phyloP scores from a whole-genome alignment of 2,329 filamentous ascomycete species.

The Talaromyces marneffei region DNA sequence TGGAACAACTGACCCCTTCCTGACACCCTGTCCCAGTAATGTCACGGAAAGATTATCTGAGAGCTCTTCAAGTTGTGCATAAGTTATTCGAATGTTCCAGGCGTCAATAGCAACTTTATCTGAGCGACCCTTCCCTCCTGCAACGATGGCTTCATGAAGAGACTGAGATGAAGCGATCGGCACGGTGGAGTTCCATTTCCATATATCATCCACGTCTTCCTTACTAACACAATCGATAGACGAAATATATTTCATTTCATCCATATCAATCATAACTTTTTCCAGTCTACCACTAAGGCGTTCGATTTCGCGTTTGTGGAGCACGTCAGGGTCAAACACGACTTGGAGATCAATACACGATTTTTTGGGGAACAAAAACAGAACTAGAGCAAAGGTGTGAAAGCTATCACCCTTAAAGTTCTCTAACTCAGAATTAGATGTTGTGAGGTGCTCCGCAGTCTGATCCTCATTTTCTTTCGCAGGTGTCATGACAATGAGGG shows the following conservation, averaged over 20 bases:
- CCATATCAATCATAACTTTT: background rate
- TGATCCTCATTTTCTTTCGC: background rate
- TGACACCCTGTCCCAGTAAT: background rate
- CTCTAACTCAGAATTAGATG: background rate
- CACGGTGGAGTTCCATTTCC: background rate
- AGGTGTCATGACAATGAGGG: background rate
- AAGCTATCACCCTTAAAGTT: background rate
- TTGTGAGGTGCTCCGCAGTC: background rate
- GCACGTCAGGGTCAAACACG: background rate
- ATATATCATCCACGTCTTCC: background rate
- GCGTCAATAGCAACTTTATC: background rate
- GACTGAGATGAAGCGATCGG: background rate
- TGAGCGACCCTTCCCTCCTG: background rate
- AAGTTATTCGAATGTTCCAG: background rate
- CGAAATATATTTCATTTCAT: background rate
- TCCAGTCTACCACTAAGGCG: background rate
- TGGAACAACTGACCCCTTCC: background rate
- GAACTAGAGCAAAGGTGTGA: background rate
- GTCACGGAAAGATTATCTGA: background rate
- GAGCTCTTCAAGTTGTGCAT: background rate
- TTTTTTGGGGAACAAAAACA: background rate
- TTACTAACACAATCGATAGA: background rate
- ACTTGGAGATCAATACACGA: background rate
- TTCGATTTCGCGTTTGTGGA: background rate
- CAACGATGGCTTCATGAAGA: background rate